These are phyloP conservation scores for Nakaseomyces kungkrabaensis DNA, from an alignment of 1,139 yeast species.

Conservation along the genomic window DNA sequence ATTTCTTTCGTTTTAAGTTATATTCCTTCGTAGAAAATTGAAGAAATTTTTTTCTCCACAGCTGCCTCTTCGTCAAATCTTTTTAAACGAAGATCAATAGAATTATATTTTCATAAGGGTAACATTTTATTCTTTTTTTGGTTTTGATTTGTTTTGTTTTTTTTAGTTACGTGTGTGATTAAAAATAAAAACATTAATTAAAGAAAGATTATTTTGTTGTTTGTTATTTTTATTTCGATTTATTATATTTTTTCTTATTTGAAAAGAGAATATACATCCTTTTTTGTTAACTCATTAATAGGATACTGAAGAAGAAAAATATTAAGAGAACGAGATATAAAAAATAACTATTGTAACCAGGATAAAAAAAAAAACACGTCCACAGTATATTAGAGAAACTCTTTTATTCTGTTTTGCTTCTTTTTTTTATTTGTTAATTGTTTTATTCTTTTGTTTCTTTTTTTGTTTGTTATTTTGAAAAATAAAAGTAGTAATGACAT, in stretches of 20 bases:
- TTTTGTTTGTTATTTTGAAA: neutral
- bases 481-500: neutral
- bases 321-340: neutral
- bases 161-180: neutral
- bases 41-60: slow-evolving; percentile 2
- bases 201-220: neutral
- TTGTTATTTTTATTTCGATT: neutral
- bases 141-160: neutral
- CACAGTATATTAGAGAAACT: too few relatives aligned
- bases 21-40: neutral
- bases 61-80: slow-evolving; percentile 1
- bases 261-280: neutral
- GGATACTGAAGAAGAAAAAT: neutral
- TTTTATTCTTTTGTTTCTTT: neutral
- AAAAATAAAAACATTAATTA: neutral
- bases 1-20: neutral
- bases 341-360: too few relatives aligned
- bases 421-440: too few relatives aligned
- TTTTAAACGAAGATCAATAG: slow-evolving; percentile 1
- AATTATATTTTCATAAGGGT: neutral
- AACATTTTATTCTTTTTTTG: neutral
- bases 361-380: too few relatives aligned
- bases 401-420: too few relatives aligned
- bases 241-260: neutral
- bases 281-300: neutral